Evolutionary conservation across 202 grass and related monocot species (phyloP).

Genomic region (Saccharum hybrid): DNA sequence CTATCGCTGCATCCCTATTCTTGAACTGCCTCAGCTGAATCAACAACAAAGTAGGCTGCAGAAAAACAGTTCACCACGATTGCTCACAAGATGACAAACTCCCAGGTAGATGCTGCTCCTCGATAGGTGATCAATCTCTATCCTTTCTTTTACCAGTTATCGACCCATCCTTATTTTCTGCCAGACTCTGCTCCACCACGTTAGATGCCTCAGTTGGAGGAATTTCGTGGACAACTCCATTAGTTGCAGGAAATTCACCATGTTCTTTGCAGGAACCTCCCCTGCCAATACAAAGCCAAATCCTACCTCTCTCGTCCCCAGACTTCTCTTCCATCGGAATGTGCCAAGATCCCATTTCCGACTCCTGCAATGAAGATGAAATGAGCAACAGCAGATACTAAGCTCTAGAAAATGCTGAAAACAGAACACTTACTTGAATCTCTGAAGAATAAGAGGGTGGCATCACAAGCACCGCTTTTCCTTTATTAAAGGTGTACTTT

Average conservation of each 20-base stretch:
- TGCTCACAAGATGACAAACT: neutral
- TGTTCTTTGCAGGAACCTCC: constrained; percentile 20
- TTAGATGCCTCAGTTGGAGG: constrained; percentile 17
- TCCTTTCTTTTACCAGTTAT: constrained; percentile 74
- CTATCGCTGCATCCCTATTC: constrained; percentile 20
- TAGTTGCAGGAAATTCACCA: neutral
- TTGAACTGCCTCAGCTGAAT: neutral
- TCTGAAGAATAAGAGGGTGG: constrained; percentile 80
- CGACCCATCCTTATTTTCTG: constrained; percentile 37
- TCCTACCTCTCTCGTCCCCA: constrained; percentile 64
- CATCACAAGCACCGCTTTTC: constrained; percentile 68
- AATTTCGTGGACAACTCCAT: constrained; percentile 8
- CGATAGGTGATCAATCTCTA: constrained; percentile 49
- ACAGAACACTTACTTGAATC: constrained; percentile 60
- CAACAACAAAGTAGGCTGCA: neutral
- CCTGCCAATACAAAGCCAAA: constrained; percentile 87
- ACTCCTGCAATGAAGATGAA: constrained; percentile 62
- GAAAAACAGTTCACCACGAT: neutral
- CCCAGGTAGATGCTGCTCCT: neutral
- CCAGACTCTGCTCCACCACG: constrained; percentile 12
- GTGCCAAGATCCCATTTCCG: constrained; percentile 78
- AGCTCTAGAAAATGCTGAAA: neutral
- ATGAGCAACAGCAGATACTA: constrained; percentile 24
- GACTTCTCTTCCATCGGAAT: constrained; percentile 73
- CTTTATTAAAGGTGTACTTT: constrained; percentile 88